Evolutionary conservation across 1,284 basidiomycete species (phyloP), one percentile per base, ranked within the genome.

Genomic region (Mycocalia duriaeana): DNA sequence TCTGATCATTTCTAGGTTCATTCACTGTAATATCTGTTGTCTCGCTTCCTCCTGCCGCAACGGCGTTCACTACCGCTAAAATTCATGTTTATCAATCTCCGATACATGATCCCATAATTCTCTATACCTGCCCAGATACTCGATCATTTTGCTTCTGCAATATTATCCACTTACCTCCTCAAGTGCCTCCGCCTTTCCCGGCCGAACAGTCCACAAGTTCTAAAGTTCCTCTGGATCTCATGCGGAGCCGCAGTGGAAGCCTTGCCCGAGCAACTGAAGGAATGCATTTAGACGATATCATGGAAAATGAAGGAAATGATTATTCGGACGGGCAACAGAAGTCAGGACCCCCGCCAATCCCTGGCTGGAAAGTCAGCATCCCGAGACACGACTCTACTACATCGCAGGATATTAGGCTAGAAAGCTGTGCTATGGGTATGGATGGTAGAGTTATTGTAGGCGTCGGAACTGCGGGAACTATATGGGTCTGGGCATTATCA

Each of bases 1-100:
- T 18, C 34, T 42, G 13, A 7, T 20, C 25, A 14, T 36, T 26
- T 48, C 16, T 45, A 79, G 85, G 76, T 31, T 85, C 82, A 0
- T 85, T 82, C 66, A 84, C 79, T 51, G 55, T 85, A 18, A 63
- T 85, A 13, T 72, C 82, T 1, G 69, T 69, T 7, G 65, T 70
- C 44, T 64, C 70, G 7, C 70, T 81, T 47, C 72, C 36, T 2
- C 59, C 66, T 36, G 57, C 61, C 9, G 56, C 61, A 25, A 64
- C 59, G 9, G 71, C 75, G 44, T 55, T 62, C 37, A 53, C 61
- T 13, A 58, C 59, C 1, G 64, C 67, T 4, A 50, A 46, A 28
- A 52, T 38, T 9, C 9, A 38, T 18, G 18, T 38, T 18, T 38
- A 11, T 18, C 36, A 19, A 19, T 38, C 36, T 8, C 18, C 36